phyloP scores from a whole-genome alignment of 2,329 filamentous ascomycete genomes.

The Aspergillus intermedius region DNA sequence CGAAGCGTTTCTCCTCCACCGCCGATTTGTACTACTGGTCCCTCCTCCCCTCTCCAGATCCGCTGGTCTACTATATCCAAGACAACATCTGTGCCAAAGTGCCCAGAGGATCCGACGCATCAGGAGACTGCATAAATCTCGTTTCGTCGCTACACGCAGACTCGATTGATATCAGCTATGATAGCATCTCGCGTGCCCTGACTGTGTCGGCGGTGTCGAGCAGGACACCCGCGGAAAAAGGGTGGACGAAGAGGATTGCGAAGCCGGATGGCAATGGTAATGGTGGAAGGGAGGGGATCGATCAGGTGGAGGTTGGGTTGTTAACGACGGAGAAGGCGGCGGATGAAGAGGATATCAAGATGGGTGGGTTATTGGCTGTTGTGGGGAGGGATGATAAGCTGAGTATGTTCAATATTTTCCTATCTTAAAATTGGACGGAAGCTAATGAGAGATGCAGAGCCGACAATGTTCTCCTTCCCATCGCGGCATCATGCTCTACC shows the following conservation, averaged over 20 bases:
- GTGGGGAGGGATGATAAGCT: conserved; percentile 67
- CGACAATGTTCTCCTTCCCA: conserved; percentile 76
- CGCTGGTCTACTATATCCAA: conserved; percentile 50
- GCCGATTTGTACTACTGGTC: conserved; percentile 66
- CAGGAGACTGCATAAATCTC: conserved; percentile 13
- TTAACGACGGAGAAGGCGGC: conserved; percentile 55
- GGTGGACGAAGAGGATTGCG: conserved; percentile 44
- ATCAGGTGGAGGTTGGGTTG: conserved; percentile 74
- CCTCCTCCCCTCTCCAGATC: conserved; percentile 51
- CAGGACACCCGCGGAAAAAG: conserved; percentile 21
- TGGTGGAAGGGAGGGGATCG: conserved; percentile 14
- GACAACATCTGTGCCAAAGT: conserved; percentile 46
- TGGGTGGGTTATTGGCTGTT: conserved; percentile 72
- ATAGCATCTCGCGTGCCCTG: conserved; percentile 59
- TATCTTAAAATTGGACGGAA: not conserved
- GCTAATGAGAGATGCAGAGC: conserved; percentile 40
- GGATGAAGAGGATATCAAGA: conserved; percentile 66
- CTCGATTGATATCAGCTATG: conserved; percentile 71
- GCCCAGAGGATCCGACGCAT: conserved; percentile 45
- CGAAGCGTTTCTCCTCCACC: conserved; percentile 56
- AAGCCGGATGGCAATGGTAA: conserved; percentile 8
- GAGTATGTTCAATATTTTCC: conserved; percentile 34
- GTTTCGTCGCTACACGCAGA: conserved; percentile 47
- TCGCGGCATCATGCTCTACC: conserved; percentile 63
- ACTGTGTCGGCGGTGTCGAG: conserved; percentile 60